These are phyloP conservation scores for Arbutus unedo DNA, from an alignment of 148 eudicot genomes.

Conservation along the genomic window DNA sequence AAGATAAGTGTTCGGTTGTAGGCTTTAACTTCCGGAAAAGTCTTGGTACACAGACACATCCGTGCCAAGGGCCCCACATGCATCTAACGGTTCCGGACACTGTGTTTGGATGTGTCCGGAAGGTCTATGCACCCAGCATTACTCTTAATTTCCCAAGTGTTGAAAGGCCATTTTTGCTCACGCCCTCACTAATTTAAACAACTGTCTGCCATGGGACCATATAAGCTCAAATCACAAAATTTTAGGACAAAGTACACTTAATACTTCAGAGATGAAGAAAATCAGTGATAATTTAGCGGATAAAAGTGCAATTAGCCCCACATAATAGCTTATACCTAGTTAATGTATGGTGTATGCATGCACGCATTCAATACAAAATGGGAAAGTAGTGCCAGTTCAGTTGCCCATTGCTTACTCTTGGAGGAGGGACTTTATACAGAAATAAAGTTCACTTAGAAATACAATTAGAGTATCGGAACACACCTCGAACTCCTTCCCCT, in stretches of 20 bases:
- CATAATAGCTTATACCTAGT: background rate
- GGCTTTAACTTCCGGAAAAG: too few species aligned
- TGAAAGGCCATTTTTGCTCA: background rate
- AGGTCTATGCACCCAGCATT: too few species aligned
- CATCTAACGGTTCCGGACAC: too few species aligned
- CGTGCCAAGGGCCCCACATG: too few species aligned
- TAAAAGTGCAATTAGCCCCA: background rate
- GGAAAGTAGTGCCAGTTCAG: background rate
- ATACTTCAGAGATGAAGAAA: background rate
- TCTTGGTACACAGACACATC: too few species aligned
- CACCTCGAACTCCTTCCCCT: constrained; percentile 88
- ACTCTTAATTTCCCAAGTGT: background rate
- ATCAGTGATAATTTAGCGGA: background rate
- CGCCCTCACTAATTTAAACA: background rate
- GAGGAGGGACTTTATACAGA: background rate
- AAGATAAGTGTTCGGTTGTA: background rate
- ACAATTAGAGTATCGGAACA: constrained; percentile 3
- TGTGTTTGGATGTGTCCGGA: too few species aligned
- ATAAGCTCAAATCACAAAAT: background rate
- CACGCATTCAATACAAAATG: background rate
- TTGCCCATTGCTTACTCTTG: background rate
- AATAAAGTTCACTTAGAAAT: too few species aligned
- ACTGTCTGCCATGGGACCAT: background rate
- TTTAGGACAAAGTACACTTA: background rate
- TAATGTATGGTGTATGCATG: background rate